Base-by-base conservation (phyloP, 2,329 filamentous ascomycete species). In the Didymella glomerata region DNA sequence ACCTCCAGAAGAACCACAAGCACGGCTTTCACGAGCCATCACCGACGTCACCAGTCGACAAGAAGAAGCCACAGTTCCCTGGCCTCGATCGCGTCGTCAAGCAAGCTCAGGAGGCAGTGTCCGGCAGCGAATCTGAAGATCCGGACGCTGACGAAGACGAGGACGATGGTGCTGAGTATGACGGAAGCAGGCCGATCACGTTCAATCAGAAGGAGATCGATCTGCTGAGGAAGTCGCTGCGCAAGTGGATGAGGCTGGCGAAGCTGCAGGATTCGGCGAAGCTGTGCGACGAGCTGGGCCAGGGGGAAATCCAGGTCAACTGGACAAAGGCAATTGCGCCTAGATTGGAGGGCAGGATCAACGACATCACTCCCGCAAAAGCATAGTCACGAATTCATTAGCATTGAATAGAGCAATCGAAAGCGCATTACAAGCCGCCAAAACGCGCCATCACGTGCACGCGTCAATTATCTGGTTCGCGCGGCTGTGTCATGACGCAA, bases 271-370 rank as follows among this genome's bases (percentile, higher is more conserved):
- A 76, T 0, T 68, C 76, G 36, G 74, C 80, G 10, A 73, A 70
- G 6, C 74, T 80, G 54, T 82, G 84, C 16, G 83, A 91, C 59
- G 82, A 83, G 57, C 81, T 87, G 49, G 83, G 80, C 0, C 87
- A 88, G 60, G 81, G 81, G 44, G 84, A 87, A 49, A 87, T 90
- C 30, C 79, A 79, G 36, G 83, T 85, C 2, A 84, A 89, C 64
- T 96, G 92, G 92, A 94, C 91, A 9, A 86, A 85, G 60, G 89
- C 91, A 1, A 93, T 96, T 74, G 86, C 89, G 54, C 93, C 93
- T 0, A 84, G 85, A 56, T 61, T 94, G 9, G 92, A 96, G 73
- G 92, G 91, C 1, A 85, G 92, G 47, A 96, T 96, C 57, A 77
- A 66, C 57, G 74, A 59, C 22, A 46, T 59, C 10, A 59, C 56